These are phyloP conservation scores for Francoa sonchifolia DNA, from an alignment of 441 rosid genomes.

Conservation along the genomic window DNA sequence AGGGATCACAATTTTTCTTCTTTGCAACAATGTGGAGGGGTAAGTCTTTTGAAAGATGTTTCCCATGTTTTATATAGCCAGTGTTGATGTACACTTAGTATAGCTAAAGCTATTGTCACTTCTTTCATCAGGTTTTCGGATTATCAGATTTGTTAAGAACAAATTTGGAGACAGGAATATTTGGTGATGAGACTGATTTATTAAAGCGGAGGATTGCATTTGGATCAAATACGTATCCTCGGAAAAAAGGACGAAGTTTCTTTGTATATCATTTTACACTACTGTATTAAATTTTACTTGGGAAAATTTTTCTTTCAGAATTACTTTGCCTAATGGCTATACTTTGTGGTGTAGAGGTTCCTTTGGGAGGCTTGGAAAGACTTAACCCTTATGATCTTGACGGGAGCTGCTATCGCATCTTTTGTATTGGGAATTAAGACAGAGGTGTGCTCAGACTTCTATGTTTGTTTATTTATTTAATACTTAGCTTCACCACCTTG, in stretches of 20 bases:
- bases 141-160: constrained; percentile 51
- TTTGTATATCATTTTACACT: constrained; percentile 42
- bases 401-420: constrained; percentile 82
- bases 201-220: constrained; percentile 46
- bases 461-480: too few relatives aligned
- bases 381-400: constrained; percentile 80
- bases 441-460: constrained; percentile 52
- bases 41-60: constrained; percentile 18
- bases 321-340: background rate
- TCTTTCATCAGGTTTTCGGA: constrained; percentile 50
- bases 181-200: constrained; percentile 64
- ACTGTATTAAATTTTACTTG: background rate
- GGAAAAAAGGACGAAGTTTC: constrained; percentile 78
- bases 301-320: constrained; percentile 1
- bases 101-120: background rate
- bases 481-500: too few relatives aligned
- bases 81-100: background rate
- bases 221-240: constrained; percentile 96
- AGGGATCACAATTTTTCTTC: constrained; percentile 55
- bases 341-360: constrained; percentile 39
- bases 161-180: constrained; percentile 62
- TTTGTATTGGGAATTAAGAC: constrained; percentile 78
- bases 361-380: constrained; percentile 99
- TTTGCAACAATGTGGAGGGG: constrained; percentile 68
- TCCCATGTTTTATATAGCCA: background rate